Evolutionary conservation across 139 green algal genomes (phyloP).

Genomic region (Coelastrella sp.): DNA sequence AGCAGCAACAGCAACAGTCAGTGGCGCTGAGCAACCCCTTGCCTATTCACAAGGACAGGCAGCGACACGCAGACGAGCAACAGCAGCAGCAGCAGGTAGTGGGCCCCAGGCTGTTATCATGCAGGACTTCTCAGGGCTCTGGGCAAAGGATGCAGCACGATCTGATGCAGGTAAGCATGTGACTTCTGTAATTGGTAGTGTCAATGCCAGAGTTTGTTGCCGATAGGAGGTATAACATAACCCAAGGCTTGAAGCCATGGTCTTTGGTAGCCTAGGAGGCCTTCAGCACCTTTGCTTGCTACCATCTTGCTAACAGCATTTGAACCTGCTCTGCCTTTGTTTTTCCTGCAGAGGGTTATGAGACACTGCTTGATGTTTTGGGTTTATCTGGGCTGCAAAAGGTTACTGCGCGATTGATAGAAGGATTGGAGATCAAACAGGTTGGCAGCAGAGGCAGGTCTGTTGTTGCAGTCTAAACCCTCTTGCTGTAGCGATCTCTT

Average conservation of each 20-base stretch:
- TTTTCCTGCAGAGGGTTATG: conserved; percentile 46
- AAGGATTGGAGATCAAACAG: conserved; percentile 50
- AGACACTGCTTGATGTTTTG: conserved; percentile 53
- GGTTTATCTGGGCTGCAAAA: conserved; percentile 54
- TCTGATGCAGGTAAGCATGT: neutral
- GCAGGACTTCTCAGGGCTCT: conserved; percentile 39
- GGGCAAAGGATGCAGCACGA: conserved; percentile 49
- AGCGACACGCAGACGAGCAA: neutral
- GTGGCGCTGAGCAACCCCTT: too few relatives aligned
- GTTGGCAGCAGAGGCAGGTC: neutral
- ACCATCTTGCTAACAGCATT: neutral
- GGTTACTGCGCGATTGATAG: conserved; percentile 57
- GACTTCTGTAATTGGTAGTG: neutral
- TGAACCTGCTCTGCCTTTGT: neutral
- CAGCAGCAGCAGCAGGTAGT: conserved; percentile 8
- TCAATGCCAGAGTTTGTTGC: too few relatives aligned
- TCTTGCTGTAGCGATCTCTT: too few relatives aligned
- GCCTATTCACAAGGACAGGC: too few relatives aligned
- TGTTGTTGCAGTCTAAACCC: neutral
- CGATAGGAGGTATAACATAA: too few relatives aligned
- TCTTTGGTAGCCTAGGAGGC: too few relatives aligned
- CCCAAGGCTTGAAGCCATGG: too few relatives aligned
- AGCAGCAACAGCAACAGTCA: neutral
- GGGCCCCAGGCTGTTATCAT: neutral
- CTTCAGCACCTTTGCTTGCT: neutral